A percentile compares a stretch with the other conserved stretches of the same genome.
Conservation (phyloP, 2,329 filamentous ascomycete species). For the Cladosporium sp. region DNA sequence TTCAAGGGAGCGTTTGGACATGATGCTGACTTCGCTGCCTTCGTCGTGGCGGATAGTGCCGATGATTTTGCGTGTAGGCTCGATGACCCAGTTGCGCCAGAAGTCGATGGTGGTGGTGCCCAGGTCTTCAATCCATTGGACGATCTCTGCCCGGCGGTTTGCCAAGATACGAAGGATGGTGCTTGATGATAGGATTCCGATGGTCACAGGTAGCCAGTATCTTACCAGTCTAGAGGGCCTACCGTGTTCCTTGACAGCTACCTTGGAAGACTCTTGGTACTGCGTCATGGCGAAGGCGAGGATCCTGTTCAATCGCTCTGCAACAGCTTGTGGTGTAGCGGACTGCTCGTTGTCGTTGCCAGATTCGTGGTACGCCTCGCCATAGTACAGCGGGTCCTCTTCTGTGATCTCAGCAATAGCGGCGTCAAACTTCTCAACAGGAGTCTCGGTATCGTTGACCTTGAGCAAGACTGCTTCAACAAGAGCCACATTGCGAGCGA, state of each 20-base stretch:
- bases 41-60: constrained; percentile 90
- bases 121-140: constrained; percentile 74
- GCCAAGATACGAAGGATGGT: constrained; percentile 77
- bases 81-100: constrained; percentile 93
- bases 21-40: constrained; percentile 89
- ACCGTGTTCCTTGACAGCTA: constrained; percentile 61
- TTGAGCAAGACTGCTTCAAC: constrained; percentile 82
- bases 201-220: constrained; percentile 79
- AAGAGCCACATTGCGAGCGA: constrained; percentile 74
- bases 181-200: constrained; percentile 74
- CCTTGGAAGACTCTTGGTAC: constrained; percentile 57
- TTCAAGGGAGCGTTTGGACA: constrained; percentile 87
- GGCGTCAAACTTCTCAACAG: constrained; percentile 52
- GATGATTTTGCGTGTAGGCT: constrained; percentile 76
- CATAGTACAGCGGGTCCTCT: constrained; percentile 43
- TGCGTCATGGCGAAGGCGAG: constrained; percentile 64
- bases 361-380: constrained; percentile 35
- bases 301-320: constrained; percentile 63
- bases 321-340: constrained; percentile 51
- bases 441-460: constrained; percentile 58
- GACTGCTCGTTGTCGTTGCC: constrained; percentile 27
- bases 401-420: constrained; percentile 54
- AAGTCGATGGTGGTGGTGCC: constrained; percentile 81
- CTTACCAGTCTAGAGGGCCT: constrained; percentile 70
- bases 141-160: constrained; percentile 69